Percentiles rank a stretch among this genome's conserved stretches.
Conservation (phyloP, 2,329 filamentous ascomycete genomes). For the Acrocalymma vagum region DNA sequence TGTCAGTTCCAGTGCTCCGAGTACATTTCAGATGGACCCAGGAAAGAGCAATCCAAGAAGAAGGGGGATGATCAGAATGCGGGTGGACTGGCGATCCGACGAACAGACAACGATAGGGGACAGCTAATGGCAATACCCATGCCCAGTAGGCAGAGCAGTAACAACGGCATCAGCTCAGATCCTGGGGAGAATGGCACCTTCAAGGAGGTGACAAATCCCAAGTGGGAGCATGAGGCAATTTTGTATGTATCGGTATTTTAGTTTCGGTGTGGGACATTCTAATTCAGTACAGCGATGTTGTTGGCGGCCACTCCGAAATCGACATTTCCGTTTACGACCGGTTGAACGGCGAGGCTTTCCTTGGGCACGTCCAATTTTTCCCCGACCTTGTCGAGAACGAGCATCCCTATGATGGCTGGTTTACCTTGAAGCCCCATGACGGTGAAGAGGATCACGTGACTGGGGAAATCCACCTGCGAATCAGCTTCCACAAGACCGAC, state of each 20-base stretch:
- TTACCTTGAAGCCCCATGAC: conserved; percentile 77
- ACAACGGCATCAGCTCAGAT: conserved; percentile 79
- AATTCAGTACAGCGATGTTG: conserved; percentile 74
- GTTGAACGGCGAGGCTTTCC: conserved; percentile 80
- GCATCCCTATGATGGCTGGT: conserved; percentile 81
- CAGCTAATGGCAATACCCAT: conserved; percentile 94
- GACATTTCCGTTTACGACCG: conserved; percentile 92
- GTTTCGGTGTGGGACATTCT: conserved; percentile 11
- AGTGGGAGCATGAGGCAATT: conserved; percentile 93
- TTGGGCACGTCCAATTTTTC: conserved; percentile 85
- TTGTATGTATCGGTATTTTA: conserved; percentile 72
- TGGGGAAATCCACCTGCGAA: conserved; percentile 85
- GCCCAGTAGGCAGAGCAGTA: conserved; percentile 95
- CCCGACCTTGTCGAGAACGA: conserved; percentile 72
- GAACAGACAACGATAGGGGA: conserved; percentile 82
- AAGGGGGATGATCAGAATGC: conserved; percentile 32
- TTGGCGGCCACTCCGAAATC: conserved; percentile 85
- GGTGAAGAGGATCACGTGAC: conserved; percentile 76
- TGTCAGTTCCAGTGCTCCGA: conserved; percentile 97
- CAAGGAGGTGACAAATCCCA: conserved; percentile 79
- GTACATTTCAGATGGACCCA: conserved; percentile 88
- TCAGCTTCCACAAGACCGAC: conserved; percentile 78
- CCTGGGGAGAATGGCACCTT: conserved; percentile 62
- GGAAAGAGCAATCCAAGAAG: conserved; percentile 63
- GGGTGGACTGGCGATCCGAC: conserved; percentile 61